Evolutionary conservation across 202 grass and related monocot species (phyloP).

Genomic region (Tripidium arundinaceum): DNA sequence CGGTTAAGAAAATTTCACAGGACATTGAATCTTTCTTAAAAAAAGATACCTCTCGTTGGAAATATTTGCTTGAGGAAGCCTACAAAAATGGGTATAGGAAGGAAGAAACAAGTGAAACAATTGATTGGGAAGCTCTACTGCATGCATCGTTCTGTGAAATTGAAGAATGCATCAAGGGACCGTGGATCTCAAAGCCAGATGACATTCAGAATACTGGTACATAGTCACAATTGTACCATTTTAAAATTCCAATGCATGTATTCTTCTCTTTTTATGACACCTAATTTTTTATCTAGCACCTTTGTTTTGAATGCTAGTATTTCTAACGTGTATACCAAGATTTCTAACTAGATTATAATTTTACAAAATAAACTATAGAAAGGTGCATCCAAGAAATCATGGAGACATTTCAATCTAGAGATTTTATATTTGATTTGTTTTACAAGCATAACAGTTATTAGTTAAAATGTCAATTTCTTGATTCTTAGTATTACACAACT

Average conservation of each 20-base stretch:
- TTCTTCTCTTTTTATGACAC: not conserved
- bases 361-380: not conserved
- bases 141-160: not conserved
- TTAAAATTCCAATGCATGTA: not conserved
- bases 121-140: not conserved
- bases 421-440: not conserved
- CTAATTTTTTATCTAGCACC: not conserved
- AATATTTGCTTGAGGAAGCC: not conserved
- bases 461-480: not conserved
- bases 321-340: not conserved
- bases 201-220: constrained; percentile 5
- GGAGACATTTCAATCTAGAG: not conserved
- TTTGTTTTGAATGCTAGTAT: not conserved
- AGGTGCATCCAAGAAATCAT: not conserved
- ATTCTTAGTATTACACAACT: not conserved
- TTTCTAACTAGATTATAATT: not conserved
- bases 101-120: not conserved
- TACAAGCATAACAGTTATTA: not conserved
- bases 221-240: too few species aligned
- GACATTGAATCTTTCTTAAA: too few species aligned
- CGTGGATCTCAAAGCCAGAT: not conserved
- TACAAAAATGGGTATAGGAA: too few species aligned
- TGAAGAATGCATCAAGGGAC: not conserved
- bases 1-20: not conserved
- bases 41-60: not conserved